These are phyloP conservation scores for Tricholoma terreum DNA, from an alignment of 768 basidiomycete genomes.

Conservation along the genomic window DNA sequence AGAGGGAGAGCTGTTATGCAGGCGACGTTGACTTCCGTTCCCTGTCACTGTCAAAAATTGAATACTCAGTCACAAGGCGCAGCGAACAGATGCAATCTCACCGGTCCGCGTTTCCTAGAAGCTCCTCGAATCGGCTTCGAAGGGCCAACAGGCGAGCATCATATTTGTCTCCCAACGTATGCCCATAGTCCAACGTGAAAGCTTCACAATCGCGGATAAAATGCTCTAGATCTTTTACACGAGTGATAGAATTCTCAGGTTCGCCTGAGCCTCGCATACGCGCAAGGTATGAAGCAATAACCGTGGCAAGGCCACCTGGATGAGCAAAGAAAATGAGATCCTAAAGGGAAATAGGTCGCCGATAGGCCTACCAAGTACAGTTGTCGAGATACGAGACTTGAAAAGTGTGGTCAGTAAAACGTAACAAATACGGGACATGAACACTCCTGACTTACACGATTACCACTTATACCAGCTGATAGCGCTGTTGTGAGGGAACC, in stretches of 20 bases:
- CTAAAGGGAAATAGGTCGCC: too few species aligned
- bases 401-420: background rate
- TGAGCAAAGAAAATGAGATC: background rate
- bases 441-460: constrained; percentile 29
- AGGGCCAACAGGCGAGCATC: constrained; percentile 35
- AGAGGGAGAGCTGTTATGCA: constrained; percentile 1
- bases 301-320: constrained; percentile 60
- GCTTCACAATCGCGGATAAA: constrained; percentile 62
- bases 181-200: constrained; percentile 57
- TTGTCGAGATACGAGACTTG: constrained; percentile 35
- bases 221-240: constrained; percentile 59
- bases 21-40: constrained; percentile 18
- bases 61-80: background rate
- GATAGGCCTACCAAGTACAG: constrained; percentile 33
- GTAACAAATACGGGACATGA: too few species aligned
- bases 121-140: constrained; percentile 43
- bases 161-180: constrained; percentile 31
- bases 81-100: constrained; percentile 13
- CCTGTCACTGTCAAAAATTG: constrained; percentile 2
- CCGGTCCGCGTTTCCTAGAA: constrained; percentile 42
- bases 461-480: constrained; percentile 43
- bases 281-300: constrained; percentile 72
- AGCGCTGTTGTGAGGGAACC: constrained; percentile 68
- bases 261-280: constrained; percentile 67
- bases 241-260: constrained; percentile 58